A percentile compares a stretch with the other conserved stretches of the same genome.
phyloP scores from a whole-genome alignment of 768 basidiomycete species.

The Xerocomus spinulosus region DNA sequence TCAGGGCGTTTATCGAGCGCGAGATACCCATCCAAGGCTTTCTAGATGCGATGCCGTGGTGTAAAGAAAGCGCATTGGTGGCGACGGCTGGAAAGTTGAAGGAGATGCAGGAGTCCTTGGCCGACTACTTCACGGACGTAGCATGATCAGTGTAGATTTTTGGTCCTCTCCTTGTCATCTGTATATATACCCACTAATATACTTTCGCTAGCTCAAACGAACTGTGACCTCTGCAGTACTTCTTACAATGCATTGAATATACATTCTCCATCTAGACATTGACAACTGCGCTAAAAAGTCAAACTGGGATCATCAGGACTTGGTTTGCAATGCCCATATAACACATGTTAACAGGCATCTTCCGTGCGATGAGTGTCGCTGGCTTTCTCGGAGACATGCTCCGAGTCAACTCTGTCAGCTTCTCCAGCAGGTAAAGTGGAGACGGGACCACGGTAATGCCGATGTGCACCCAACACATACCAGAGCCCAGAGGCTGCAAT shows the following conservation, averaged over 20 bases:
- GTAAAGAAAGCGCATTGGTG: slow-evolving; percentile 39
- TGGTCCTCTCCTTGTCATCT: not conserved
- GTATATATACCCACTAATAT: not conserved
- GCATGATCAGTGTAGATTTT: slow-evolving; percentile 11
- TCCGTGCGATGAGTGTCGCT: no score
- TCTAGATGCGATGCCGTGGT: slow-evolving; percentile 42
- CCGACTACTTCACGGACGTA: slow-evolving; percentile 45
- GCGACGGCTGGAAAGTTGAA: slow-evolving; percentile 42
- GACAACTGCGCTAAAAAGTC: no score
- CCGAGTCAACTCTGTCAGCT: not conserved
- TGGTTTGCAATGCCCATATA: no score
- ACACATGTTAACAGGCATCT: no score
- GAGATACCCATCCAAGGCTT: slow-evolving; percentile 38
- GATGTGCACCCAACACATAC: slow-evolving; percentile 51
- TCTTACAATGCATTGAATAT: no score
- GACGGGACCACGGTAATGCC: slow-evolving; percentile 55
- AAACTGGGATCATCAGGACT: no score
- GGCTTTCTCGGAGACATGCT: not conserved
- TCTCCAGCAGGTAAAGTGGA: slow-evolving; percentile 38
- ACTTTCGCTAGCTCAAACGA: no score
- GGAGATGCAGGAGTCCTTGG: slow-evolving; percentile 44
- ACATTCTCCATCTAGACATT: no score
- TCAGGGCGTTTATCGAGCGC: slow-evolving; percentile 43
- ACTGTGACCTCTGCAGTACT: no score
- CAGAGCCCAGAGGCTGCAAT: slow-evolving; percentile 36